phyloP scores from a whole-genome alignment of 2,329 filamentous ascomycete genomes.

The Eutypa lata region DNA sequence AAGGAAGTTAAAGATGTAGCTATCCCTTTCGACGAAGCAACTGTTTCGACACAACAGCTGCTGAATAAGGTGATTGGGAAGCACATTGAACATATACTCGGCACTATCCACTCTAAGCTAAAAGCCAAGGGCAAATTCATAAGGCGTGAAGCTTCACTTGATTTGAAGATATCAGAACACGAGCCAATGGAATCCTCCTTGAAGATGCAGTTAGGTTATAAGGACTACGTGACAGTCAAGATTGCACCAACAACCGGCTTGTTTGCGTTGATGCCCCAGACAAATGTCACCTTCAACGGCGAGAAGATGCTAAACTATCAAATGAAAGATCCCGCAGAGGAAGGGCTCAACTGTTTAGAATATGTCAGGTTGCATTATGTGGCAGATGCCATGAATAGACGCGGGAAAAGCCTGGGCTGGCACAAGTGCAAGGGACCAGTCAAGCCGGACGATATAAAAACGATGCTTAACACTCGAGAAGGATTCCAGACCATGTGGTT shows the following conservation, averaged over 20 bases:
- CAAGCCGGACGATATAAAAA: conserved; percentile 53
- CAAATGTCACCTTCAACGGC: conserved; percentile 50
- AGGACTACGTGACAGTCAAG: conserved; percentile 57
- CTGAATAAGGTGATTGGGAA: conserved; percentile 71
- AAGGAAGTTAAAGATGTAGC: conserved; percentile 68
- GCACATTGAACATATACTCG: conserved; percentile 71
- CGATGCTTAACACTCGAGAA: conserved; percentile 60
- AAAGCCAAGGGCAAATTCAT: conserved; percentile 58
- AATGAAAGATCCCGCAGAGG: conserved; percentile 51
- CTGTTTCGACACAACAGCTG: conserved; percentile 71
- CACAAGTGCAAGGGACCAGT: conserved; percentile 45
- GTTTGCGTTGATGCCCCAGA: conserved; percentile 67
- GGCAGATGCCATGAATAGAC: conserved; percentile 58
- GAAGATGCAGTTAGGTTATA: conserved; percentile 65
- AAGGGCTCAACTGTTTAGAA: conserved; percentile 57
- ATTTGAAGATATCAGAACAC: conserved; percentile 53
- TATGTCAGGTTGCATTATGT: conserved; percentile 59
- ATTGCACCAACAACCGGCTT: conserved; percentile 78
- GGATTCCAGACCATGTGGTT: conserved; percentile 67
- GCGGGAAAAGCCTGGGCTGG: conserved; percentile 66
- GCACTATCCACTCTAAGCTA: conserved; percentile 61
- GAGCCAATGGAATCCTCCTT: conserved; percentile 68
- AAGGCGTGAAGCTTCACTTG: conserved; percentile 55
- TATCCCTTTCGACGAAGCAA: conserved; percentile 63
- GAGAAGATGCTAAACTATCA: conserved; percentile 64